Evolutionary conservation across 2,329 filamentous ascomycete species (phyloP).

Genomic region (Clarireedia hainanense): DNA sequence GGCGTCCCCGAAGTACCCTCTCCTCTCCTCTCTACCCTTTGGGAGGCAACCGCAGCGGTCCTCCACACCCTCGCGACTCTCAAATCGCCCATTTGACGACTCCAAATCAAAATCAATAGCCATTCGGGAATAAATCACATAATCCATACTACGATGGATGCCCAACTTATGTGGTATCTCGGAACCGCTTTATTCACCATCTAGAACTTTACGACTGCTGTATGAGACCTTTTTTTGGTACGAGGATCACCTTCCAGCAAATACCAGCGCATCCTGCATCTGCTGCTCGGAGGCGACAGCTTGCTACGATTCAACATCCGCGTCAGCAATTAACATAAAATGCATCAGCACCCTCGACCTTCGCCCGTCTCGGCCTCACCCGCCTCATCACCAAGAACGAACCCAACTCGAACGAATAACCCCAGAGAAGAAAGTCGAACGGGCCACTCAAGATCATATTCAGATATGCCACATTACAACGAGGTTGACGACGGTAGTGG

Average conservation of each 20-base stretch:
- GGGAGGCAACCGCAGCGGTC: background rate
- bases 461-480: constrained; percentile 41
- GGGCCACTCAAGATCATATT: constrained; percentile 34
- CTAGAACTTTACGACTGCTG: constrained; percentile 23
- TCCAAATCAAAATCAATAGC: constrained; percentile 1
- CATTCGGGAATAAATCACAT: constrained; percentile 4
- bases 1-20: background rate
- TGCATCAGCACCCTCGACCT: constrained; percentile 86
- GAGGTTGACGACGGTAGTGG: constrained; percentile 42
- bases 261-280: constrained; percentile 12
- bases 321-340: constrained; percentile 34
- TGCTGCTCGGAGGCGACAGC: constrained; percentile 16
- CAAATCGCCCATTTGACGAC: background rate
- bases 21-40: background rate
- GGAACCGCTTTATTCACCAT: constrained; percentile 22
- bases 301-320: constrained; percentile 14
- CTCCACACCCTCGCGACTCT: background rate
- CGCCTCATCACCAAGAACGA: constrained; percentile 63
- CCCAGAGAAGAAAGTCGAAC: constrained; percentile 55
- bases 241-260: constrained; percentile 16
- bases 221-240: constrained; percentile 12
- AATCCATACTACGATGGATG: constrained; percentile 26
- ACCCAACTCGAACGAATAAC: constrained; percentile 66
- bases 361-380: constrained; percentile 67
- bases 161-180: constrained; percentile 28